Evolutionary conservation across 2,329 filamentous ascomycete species (phyloP), one percentile per base, ranked within the genome.

Genomic region (Cercospora sesami): DNA sequence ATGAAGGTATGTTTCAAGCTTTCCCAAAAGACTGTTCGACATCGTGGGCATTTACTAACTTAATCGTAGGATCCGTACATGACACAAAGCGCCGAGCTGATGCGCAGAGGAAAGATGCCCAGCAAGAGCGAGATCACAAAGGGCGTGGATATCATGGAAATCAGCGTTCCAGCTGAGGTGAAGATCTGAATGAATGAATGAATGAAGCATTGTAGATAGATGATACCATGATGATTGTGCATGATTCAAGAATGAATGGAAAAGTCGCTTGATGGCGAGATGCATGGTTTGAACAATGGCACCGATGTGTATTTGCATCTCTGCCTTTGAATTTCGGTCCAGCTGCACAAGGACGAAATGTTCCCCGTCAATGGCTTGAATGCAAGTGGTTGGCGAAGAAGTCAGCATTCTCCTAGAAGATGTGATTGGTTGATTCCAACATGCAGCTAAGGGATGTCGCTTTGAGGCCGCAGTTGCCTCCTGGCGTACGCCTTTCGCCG

Each of bases 1-100:
- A 90, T 90, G 72, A 90, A 88, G 81, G 94, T 97, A 78, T 94
- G 94, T 36, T n/a, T n/a, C n/a, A n/a, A n/a, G n/a, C n/a, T n/a
- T n/a, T n/a, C n/a, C n/a, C n/a, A n/a, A n/a, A n/a, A n/a, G n/a
- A n/a, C n/a, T n/a, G n/a, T n/a, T n/a, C n/a, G n/a, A n/a, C n/a
- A n/a, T n/a, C n/a, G 26, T 5, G 16, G 12, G 16, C n/a, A 60
- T 18, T 8, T 45, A 16, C 39, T 28, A 31, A 45, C 14, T 12
- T 51, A 39, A 61, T 21, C 1, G 4, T 36, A 88, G 81, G 95
- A 99, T 78, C 95, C 95, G 0, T 87, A 91, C 65, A 93, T 97
- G 90, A 81, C 82, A 1, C 92, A 97, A 81, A 86, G 86, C 62
- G 91, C 91, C 1, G 92, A 96, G 83, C 81, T 98, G 81, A 96